phyloP scores from a whole-genome alignment of 176 grass and related monocot genomes.

The Rhynchospora breviuscula region DNA sequence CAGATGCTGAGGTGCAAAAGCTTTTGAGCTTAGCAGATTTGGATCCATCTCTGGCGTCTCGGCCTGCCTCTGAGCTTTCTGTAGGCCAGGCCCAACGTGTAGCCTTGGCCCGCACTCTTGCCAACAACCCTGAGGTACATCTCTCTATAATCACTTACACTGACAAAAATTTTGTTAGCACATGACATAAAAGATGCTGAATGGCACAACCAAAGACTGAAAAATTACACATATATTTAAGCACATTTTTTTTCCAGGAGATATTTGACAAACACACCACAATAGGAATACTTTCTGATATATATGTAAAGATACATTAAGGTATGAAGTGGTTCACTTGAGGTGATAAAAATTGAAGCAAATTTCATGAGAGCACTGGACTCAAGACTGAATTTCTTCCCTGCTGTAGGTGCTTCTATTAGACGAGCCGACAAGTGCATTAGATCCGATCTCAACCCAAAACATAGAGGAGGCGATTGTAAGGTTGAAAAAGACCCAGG shows the following conservation, averaged over 20 bases:
- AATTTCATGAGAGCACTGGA: neutral
- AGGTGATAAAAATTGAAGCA: neutral
- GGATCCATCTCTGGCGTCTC: conserved; percentile 48
- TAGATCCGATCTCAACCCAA: conserved; percentile 95
- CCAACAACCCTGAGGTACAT: conserved; percentile 75
- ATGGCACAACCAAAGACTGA: neutral
- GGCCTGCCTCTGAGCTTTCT: conserved; percentile 53
- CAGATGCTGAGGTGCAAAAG: conserved; percentile 47
- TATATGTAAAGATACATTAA: neutral
- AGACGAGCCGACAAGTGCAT: conserved; percentile 82
- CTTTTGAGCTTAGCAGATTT: conserved; percentile 55
- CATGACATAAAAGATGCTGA: neutral
- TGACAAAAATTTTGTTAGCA: neutral
- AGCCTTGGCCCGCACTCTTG: conserved; percentile 77
- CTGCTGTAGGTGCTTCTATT: conserved; percentile 63
- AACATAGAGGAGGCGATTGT: conserved; percentile 93
- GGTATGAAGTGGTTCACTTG: neutral
- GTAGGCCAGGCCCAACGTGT: conserved; percentile 95
- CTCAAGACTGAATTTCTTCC: neutral
- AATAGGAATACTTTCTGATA: neutral
- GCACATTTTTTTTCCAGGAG: neutral
- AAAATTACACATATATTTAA: neutral
- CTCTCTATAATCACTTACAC: neutral
- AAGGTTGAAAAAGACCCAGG: conserved; percentile 59
- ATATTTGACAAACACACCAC: neutral